phyloP scores from a whole-genome alignment of 1,284 basidiomycete genomes.

The Agroathelia rolfsii region DNA sequence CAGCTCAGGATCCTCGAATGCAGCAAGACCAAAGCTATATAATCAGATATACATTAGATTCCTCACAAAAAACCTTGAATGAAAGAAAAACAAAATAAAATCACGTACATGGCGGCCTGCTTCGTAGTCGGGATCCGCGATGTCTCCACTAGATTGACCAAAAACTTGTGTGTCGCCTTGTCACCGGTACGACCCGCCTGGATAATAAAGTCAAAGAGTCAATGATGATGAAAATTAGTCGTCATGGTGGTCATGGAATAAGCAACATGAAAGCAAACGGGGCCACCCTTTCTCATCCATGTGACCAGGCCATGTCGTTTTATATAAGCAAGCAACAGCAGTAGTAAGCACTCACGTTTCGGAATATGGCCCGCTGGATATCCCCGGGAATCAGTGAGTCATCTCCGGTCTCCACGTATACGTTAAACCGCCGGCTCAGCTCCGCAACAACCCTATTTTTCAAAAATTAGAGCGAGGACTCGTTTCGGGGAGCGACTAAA shows the following conservation, averaged over 20 bases:
- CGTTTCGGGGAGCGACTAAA: not conserved
- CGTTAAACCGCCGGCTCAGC: slow-evolving; percentile 65
- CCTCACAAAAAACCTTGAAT: slow-evolving; percentile 5
- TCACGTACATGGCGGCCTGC: slow-evolving; percentile 58
- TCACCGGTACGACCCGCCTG: slow-evolving; percentile 71
- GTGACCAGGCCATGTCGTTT: too few species aligned
- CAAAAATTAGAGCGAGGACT: slow-evolving; percentile 2
- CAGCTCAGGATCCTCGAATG: slow-evolving; percentile 33
- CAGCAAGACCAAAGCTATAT: slow-evolving; percentile 30
- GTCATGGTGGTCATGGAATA: too few species aligned
- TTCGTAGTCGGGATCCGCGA: slow-evolving; percentile 66
- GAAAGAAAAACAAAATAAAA: slow-evolving; percentile 1
- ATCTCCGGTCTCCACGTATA: slow-evolving; percentile 66
- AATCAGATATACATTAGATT: slow-evolving; percentile 11
- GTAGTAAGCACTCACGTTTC: slow-evolving; percentile 28
- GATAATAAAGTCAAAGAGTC: slow-evolving; percentile 12
- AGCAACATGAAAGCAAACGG: too few species aligned
- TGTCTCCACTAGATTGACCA: slow-evolving; percentile 62
- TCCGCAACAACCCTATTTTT: slow-evolving; percentile 58
- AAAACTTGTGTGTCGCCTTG: slow-evolving; percentile 66
- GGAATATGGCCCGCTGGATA: slow-evolving; percentile 47
- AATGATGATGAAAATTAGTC: too few species aligned
- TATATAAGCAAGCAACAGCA: not conserved
- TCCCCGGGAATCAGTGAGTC: slow-evolving; percentile 76
- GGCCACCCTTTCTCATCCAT: too few species aligned